These are phyloP conservation scores for Didymella arachidicola DNA, from an alignment of 2,329 filamentous ascomycete species.

Conservation along the genomic window DNA sequence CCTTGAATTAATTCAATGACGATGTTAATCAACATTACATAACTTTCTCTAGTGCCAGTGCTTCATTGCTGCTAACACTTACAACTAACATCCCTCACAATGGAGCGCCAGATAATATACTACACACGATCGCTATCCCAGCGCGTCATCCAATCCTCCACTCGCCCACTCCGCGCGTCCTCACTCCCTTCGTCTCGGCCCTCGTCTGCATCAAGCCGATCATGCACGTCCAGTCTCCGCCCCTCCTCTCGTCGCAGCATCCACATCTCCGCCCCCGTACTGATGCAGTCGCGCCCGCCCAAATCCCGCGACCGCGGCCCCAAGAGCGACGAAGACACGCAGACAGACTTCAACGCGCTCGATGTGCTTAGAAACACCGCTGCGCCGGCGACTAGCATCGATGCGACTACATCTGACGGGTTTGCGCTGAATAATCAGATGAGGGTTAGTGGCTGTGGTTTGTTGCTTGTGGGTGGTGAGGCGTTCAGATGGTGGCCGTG, in stretches of 20 bases:
- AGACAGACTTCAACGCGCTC: constrained; percentile 76
- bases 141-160: constrained; percentile 11
- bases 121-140: constrained; percentile 23
- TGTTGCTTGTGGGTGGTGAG: constrained; percentile 84
- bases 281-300: constrained; percentile 47
- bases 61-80: too few relatives aligned
- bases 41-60: neutral
- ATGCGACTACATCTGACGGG: constrained; percentile 81
- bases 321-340: constrained; percentile 66
- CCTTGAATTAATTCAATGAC: constrained; percentile 21
- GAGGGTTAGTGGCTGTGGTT: constrained; percentile 71
- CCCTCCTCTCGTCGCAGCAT: constrained; percentile 22
- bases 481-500: constrained; percentile 90
- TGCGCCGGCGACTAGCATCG: constrained; percentile 80
- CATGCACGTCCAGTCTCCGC: constrained; percentile 2
- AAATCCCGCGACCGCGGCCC: constrained; percentile 67
- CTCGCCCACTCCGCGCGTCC: constrained; percentile 7
- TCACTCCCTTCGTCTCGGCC: constrained; percentile 8
- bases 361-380: constrained; percentile 81
- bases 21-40: constrained; percentile 1
- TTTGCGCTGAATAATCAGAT: constrained; percentile 87
- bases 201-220: constrained; percentile 1
- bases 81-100: constrained; percentile 8
- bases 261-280: constrained; percentile 28
- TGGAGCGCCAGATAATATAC: constrained; percentile 29